Percentiles rank a stretch among this genome's conserved stretches.
Conservation (phyloP, 2,329 filamentous ascomycete genomes). For the Fusarium subglutinans region DNA sequence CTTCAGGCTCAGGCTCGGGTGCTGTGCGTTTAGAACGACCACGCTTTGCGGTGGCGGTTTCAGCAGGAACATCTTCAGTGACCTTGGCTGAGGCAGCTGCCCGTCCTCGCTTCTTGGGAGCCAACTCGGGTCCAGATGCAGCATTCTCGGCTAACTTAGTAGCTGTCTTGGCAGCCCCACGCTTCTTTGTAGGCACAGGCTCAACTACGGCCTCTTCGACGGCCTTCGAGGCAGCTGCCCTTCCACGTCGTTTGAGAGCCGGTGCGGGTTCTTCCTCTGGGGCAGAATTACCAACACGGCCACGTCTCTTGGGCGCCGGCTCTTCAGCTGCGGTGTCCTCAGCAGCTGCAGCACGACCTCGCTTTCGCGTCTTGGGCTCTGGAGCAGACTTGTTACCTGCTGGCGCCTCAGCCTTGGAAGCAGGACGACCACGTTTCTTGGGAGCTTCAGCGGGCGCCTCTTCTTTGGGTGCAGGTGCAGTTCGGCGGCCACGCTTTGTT, state of each 20-base stretch:
- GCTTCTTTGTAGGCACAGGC: slow-evolving; percentile 18
- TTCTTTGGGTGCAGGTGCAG: slow-evolving; percentile 12
- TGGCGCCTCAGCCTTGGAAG: slow-evolving; percentile 7
- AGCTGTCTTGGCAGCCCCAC: slow-evolving; percentile 6
- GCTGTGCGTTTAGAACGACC: slow-evolving; percentile 31
- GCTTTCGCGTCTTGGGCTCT: slow-evolving; percentile 28
- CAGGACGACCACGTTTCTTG: slow-evolving; percentile 38
- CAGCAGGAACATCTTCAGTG: background rate
- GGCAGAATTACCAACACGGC: slow-evolving; percentile 12
- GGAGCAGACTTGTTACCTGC: background rate
- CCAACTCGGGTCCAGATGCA: slow-evolving; percentile 3
- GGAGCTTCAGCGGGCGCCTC: background rate
- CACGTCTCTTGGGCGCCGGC: slow-evolving; percentile 21
- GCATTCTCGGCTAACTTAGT: slow-evolving; percentile 6
- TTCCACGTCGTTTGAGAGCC: slow-evolving; percentile 12
- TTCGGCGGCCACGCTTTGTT: slow-evolving; percentile 16
- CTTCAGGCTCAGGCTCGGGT: slow-evolving; percentile 8
- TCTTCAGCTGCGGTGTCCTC: background rate
- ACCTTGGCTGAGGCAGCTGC: background rate
- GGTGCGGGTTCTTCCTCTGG: slow-evolving; percentile 1
- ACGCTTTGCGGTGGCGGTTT: slow-evolving; percentile 29
- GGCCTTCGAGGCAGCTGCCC: slow-evolving; percentile 7
- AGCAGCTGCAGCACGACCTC: slow-evolving; percentile 21
- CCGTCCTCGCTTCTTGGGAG: slow-evolving; percentile 23
- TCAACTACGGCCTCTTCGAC: slow-evolving; percentile 1